Conservation (phyloP, 306 rosid genomes). For the Datisca glomerata region DNA sequence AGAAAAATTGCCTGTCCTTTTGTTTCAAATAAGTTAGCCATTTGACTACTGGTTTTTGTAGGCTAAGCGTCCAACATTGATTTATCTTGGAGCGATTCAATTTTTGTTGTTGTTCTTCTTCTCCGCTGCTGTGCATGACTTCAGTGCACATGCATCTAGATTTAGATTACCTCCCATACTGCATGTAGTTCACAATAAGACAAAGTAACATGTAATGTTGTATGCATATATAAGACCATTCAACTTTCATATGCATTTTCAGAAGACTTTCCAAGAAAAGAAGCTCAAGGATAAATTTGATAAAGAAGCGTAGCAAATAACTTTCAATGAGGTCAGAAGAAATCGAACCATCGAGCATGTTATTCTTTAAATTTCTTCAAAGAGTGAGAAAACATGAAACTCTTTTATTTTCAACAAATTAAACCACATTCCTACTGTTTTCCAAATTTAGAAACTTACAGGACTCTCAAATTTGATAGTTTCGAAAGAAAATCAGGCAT, state of each 20-base stretch:
- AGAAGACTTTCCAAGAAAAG: background rate
- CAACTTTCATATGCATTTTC: background rate
- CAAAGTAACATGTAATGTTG: background rate
- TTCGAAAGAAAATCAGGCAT: background rate
- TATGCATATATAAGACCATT: too few relatives aligned
- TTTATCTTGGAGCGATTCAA: conserved; percentile 16
- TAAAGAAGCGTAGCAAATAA: conserved; percentile 10
- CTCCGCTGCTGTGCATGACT: background rate
- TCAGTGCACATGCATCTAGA: conserved; percentile 12
- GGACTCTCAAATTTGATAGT: conserved; percentile 2
- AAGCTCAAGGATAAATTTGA: conserved; percentile 16
- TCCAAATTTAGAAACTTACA: conserved; percentile 21
- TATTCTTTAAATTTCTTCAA: conserved; percentile 22
- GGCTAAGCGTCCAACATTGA: background rate
- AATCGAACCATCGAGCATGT: conserved; percentile 24
- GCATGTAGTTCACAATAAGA: background rate
- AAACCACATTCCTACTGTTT: background rate
- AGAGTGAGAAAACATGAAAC: background rate
- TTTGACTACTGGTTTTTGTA: background rate
- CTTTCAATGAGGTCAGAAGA: conserved; percentile 21
- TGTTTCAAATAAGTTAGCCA: background rate
- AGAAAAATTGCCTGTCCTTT: background rate
- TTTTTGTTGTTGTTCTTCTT: conserved; percentile 11
- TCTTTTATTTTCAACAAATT: background rate
- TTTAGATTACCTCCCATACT: conserved; percentile 23